Conservation (phyloP, 2,329 filamentous ascomycete genomes). For the Arthrobotrys pseudoclavata region DNA sequence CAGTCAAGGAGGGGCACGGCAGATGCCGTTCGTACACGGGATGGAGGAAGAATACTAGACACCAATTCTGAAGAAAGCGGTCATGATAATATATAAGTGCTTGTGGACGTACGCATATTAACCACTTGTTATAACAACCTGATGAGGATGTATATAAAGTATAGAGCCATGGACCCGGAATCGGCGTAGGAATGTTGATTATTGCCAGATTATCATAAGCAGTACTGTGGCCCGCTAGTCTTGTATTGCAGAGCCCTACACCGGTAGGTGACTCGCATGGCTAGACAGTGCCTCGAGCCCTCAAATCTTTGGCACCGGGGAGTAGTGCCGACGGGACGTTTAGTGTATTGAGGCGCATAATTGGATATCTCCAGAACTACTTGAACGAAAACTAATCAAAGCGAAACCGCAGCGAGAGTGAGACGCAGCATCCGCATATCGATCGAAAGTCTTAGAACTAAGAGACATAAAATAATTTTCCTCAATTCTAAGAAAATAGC, state of each 20-base stretch:
- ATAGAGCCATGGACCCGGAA: no score
- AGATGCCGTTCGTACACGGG: not conserved
- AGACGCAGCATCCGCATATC: not conserved
- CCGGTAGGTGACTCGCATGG: not conserved
- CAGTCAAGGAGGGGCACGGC: not conserved
- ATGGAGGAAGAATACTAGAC: not conserved
- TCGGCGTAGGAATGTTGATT: no score
- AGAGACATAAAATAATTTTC: slow-evolving; percentile 3
- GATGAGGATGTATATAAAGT: no score
- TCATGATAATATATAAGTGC: not conserved
- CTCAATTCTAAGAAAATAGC: slow-evolving; percentile 13
- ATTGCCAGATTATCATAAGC: no score
- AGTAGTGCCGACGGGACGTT: not conserved
- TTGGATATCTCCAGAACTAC: not conserved
- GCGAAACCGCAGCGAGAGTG: no score
- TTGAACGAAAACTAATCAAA: not conserved
- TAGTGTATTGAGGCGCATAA: not conserved
- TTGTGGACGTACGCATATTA: no score
- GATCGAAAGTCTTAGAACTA: not conserved
- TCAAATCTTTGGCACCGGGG: not conserved
- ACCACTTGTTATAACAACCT: no score
- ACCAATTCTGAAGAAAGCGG: no score
- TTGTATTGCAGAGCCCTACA: no score
- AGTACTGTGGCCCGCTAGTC: no score
- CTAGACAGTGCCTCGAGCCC: not conserved